Conservation (phyloP, 179 eudicot species). For the Kewa caespitosa region DNA sequence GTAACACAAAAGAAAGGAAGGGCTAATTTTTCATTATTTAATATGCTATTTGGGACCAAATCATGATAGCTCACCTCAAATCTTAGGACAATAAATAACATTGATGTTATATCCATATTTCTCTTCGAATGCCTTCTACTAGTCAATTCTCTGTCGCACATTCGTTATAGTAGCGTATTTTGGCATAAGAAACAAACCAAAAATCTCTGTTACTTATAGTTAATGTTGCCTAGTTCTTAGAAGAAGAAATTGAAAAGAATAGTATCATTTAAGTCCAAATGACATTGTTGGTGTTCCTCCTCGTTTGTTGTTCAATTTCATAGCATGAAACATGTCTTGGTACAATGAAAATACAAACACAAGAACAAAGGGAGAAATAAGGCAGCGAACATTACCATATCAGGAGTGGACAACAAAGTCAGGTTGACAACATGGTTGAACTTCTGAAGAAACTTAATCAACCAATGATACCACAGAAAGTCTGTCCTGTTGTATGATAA, state of each 20-base stretch:
- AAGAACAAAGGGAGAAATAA: background rate
- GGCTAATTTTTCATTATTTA: background rate
- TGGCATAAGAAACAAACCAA: background rate
- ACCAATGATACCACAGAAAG: background rate
- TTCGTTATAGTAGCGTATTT: too few relatives aligned
- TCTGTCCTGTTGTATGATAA: background rate
- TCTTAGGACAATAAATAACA: too few relatives aligned
- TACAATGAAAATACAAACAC: background rate
- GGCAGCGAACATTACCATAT: background rate
- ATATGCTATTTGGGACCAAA: background rate
- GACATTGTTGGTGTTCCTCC: background rate
- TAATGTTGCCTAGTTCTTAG: background rate
- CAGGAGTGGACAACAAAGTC: background rate
- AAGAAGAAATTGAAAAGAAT: too few relatives aligned
- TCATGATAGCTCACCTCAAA: background rate
- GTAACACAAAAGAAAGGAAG: background rate
- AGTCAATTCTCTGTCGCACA: background rate
- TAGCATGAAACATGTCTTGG: background rate
- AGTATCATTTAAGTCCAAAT: background rate
- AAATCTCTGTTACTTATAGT: background rate
- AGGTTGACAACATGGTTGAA: background rate
- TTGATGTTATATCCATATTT: too few relatives aligned
- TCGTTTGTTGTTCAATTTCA: background rate
- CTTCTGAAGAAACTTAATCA: background rate
- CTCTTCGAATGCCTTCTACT: background rate